These are phyloP conservation scores for Daldinia sp. DNA, from an alignment of 2,329 filamentous ascomycete species.

Conservation along the genomic window DNA sequence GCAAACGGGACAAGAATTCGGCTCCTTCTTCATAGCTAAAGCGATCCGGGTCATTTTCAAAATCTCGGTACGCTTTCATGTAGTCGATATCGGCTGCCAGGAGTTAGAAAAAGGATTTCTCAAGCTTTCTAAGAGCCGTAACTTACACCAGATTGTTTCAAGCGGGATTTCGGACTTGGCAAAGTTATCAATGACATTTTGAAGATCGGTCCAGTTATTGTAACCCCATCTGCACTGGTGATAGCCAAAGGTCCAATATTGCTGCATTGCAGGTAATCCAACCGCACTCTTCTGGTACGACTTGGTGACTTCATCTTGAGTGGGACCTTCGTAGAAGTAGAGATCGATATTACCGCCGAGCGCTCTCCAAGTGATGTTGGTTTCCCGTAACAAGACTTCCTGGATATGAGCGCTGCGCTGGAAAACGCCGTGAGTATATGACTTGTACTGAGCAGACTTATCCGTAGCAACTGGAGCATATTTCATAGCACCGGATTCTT, in stretches of 20 bases:
- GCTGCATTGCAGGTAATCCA: conserved; percentile 79
- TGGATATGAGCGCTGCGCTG: conserved; percentile 79
- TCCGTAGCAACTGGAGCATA: conserved; percentile 65
- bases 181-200: conserved; percentile 74
- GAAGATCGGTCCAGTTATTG: conserved; percentile 72
- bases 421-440: conserved; percentile 79
- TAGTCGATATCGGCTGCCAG: conserved; percentile 72
- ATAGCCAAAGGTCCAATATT: conserved; percentile 82
- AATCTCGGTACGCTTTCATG: conserved; percentile 69
- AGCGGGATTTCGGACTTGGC: conserved; percentile 70
- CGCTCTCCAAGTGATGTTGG: conserved; percentile 75
- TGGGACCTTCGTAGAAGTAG: conserved; percentile 80
- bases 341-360: conserved; percentile 81
- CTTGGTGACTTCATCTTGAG: conserved; percentile 71
- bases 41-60: conserved; percentile 66
- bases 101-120: conserved; percentile 50
- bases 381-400: conserved; percentile 71
- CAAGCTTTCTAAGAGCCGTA: no score
- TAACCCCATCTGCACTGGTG: conserved; percentile 90
- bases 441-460: conserved; percentile 64
- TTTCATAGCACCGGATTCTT: conserved; percentile 55
- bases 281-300: conserved; percentile 73
- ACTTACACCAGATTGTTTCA: conserved; percentile 73
- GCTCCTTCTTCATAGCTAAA: conserved; percentile 66
- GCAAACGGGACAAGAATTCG: conserved; percentile 68